Percentiles rank a stretch among this genome's conserved stretches.
phyloP scores from a whole-genome alignment of 2,329 filamentous ascomycete species.

The Myriosclerotinia scirpicola region DNA sequence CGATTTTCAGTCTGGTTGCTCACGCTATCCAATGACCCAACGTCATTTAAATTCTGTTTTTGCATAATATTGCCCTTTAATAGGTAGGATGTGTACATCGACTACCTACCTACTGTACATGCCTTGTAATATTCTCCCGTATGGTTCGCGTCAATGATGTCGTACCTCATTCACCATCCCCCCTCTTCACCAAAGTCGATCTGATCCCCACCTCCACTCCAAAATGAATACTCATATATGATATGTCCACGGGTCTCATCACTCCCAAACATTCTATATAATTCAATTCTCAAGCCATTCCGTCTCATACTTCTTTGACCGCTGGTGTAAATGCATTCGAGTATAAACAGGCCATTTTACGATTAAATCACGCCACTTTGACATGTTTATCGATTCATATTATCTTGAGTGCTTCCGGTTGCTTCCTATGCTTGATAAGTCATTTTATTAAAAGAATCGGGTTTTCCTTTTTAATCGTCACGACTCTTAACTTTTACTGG shows the following conservation, averaged over 20 bases:
- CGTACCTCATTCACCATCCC: neutral
- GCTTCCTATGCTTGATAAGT: too few species aligned
- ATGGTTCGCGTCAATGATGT: neutral
- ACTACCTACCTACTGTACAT: too few species aligned
- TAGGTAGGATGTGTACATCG: neutral
- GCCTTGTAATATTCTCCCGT: neutral
- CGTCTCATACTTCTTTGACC: neutral
- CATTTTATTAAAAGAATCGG: neutral
- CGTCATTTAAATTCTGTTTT: too few species aligned
- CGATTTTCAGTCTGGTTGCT: too few species aligned
- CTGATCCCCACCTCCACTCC: neutral
- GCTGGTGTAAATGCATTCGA: neutral
- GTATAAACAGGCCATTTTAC: slow-evolving; percentile 17
- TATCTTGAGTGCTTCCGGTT: neutral
- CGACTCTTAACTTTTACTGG: neutral
- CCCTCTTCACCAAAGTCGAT: neutral
- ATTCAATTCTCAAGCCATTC: neutral
- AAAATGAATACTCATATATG: neutral
- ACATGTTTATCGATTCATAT: neutral
- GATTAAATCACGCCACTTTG: slow-evolving; percentile 21
- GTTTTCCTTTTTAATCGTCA: neutral
- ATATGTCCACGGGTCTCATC: too few species aligned
- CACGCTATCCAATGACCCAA: too few species aligned
- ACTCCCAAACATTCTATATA: neutral
- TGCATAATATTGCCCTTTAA: too few species aligned